Evolutionary conservation across 495 filamentous ascomycete species (phyloP).

Genomic region (Cercophora samala): DNA sequence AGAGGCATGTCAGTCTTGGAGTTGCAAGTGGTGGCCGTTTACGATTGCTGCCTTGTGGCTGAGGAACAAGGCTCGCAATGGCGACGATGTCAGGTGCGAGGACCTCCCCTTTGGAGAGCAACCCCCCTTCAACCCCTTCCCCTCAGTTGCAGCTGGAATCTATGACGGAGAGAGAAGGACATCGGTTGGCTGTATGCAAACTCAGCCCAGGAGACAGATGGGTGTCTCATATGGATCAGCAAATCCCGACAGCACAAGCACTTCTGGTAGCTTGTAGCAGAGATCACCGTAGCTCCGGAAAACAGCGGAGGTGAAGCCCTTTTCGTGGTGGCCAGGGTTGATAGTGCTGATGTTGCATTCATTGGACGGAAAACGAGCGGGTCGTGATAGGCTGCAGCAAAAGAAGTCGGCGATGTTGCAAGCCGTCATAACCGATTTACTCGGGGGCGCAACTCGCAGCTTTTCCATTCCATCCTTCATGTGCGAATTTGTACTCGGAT

Average conservation of each 20-base stretch:
- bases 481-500: background rate
- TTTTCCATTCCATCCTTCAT: background rate
- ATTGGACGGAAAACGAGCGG: slow-evolving; percentile 4
- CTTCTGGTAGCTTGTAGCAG: background rate
- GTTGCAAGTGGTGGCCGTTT: slow-evolving; percentile 2
- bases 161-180: background rate
- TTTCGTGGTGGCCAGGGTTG: slow-evolving; percentile 4
- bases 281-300: background rate
- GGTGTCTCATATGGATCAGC: slow-evolving; percentile 11
- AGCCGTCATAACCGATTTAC: background rate
- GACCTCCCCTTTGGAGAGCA: background rate
- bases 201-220: background rate
- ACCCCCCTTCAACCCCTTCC: background rate
- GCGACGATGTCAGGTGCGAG: background rate
- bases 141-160: background rate
- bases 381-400: slow-evolving; percentile 5
- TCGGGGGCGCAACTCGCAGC: background rate
- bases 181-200: background rate
- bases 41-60: slow-evolving; percentile 17
- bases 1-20: slow-evolving; percentile 11
- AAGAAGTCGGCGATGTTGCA: background rate
- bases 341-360: background rate
- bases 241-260: background rate
- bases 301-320: background rate
- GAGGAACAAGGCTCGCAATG: background rate